A percentile compares a stretch with the other conserved stretches of the same genome.
Evolutionary conservation across 805 yeast genomes (phyloP).

Genomic region (Grigorovia transvaalensis): DNA sequence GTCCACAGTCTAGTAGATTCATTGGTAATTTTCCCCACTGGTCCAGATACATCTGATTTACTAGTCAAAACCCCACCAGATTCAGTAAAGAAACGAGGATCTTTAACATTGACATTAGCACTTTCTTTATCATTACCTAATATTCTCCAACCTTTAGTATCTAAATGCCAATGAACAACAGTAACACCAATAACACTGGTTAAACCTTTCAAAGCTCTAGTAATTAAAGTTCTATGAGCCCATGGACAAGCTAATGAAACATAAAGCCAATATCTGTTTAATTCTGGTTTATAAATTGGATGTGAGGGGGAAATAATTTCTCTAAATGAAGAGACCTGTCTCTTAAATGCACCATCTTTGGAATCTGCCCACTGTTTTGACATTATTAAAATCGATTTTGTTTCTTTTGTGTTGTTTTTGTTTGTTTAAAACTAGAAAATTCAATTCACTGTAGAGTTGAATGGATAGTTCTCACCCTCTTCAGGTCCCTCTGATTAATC

Average conservation of each 20-base stretch:
- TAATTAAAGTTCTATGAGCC: constrained; percentile 78
- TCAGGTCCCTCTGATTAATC: no score
- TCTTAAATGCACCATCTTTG: constrained; percentile 44
- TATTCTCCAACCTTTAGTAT: constrained; percentile 82
- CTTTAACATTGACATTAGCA: constrained; percentile 3
- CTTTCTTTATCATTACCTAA: constrained; percentile 1
- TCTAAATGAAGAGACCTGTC: constrained; percentile 51
- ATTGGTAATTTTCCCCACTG: constrained; percentile 11
- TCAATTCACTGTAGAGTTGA: no score
- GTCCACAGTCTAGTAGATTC: constrained; percentile 15
- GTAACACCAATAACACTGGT: constrained; percentile 50
- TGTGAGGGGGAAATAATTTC: constrained; percentile 43
- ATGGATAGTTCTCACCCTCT: no score
- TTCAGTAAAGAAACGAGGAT: constrained; percentile 6
- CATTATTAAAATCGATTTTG: constrained; percentile 8
- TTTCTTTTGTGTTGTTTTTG: neutral
- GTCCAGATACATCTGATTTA: constrained; percentile 4
- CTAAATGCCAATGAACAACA: constrained; percentile 89
- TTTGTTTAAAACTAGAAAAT: no score
- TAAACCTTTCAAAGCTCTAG: constrained; percentile 65
- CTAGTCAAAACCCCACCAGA: constrained; percentile 16
- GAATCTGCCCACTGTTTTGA: constrained; percentile 24
- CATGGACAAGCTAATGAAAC: constrained; percentile 92
- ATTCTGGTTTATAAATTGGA: constrained; percentile 61
- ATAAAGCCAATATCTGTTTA: constrained; percentile 74